Base-by-base conservation (phyloP, 352 stramenopile species). In the Pythium catenulatum region DNA sequence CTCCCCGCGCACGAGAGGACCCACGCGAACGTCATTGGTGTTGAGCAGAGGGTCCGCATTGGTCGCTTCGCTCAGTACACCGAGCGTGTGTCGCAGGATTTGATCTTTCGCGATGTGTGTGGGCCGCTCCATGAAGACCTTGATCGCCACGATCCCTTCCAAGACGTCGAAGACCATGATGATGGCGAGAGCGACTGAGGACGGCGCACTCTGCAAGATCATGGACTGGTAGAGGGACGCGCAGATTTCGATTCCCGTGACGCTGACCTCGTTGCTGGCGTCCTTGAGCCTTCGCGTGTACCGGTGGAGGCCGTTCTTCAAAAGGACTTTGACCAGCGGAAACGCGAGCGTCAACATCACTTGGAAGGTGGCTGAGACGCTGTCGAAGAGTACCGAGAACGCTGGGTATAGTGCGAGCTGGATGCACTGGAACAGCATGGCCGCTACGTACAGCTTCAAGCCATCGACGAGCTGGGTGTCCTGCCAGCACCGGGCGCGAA, bases 141-240 rank as follows among this genome's bases (percentile, higher is more conserved):
- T 89, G 50, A 89, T 46, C 6, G 66, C 25, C 45, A 81, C 34
- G 5, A 87, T 21, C 1, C 78, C 84, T 23, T 79, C 63, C 11
- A 89, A 2, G 4, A 86, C 68, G 43, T 89, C 84, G 34, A 87
- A 21, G 25, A 8, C 56, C 72, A 89, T 89, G 56, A 89, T 83
- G 27, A 84, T 45, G 2, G n/a, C 41, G 8, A 86, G 56, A 4
- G 84, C 84, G 1, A 76, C 39, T 19, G 74, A 39, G 7, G 77
- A 86, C 6, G 84, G 77, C 4, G 78, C 25, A 23, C 34, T 83
- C 46, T 89, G 84, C 39, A 89, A 50, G 23, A 89, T 84, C 70
- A 86, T 86, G 4, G 79, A 83, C 43, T 89, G 84, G 69, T 89
- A 89, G 50, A 89, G 30, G 21, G 84, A 86, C 14, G 84, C 56